Evolutionary conservation across 441 rosid genomes (phyloP), one percentile per base, ranked within the genome.

Genomic region (Gossypium schwendimanii): DNA sequence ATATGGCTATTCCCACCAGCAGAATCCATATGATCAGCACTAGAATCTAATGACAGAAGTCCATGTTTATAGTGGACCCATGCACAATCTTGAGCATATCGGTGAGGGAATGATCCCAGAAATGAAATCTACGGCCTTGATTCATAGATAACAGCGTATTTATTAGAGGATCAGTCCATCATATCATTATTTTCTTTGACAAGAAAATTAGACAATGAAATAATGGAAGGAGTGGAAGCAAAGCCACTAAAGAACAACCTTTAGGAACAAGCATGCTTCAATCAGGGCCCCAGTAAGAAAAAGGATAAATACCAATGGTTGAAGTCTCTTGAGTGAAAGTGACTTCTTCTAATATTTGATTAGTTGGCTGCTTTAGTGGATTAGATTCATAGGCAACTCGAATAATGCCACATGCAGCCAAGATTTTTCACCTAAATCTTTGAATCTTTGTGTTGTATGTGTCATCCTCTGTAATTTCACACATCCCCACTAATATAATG

Each of bases 221-320:
- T 58, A 63, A 74, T 49, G 63, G 41, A 67, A 74, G 31, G 73
- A 79, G 83, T 77, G 74, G 76, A 70, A 55, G 70, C 74, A 55
- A 77, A 82, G 78, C 71, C 83, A 80, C 72, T 66, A 21, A 73
- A 67, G 50, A 36, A 74, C 69, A 76, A 0, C 69, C 82, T 79
- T 74, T 12, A 47, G 64, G 77, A 61, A 72, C 77, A 79, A 74
- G 79, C 72, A 74, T 79, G 73, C 71, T 69, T 79, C 75, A 69
- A 72, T 74, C 6, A 69, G 69, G 68, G 41, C 62, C 63, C 62
- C 70, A 14, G n/a, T 21, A 74, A 47, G 52, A 47, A 11, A 24
- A 36, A 7, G 49, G 62, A 76, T 72, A 63, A 71, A 64, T 33
- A 62, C 76, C 24, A 72, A 60, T 57, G 73, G 75, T 58, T 74